phyloP scores from a whole-genome alignment of 73 alveolate genomes.

The Paramecium pentaurelia region DNA sequence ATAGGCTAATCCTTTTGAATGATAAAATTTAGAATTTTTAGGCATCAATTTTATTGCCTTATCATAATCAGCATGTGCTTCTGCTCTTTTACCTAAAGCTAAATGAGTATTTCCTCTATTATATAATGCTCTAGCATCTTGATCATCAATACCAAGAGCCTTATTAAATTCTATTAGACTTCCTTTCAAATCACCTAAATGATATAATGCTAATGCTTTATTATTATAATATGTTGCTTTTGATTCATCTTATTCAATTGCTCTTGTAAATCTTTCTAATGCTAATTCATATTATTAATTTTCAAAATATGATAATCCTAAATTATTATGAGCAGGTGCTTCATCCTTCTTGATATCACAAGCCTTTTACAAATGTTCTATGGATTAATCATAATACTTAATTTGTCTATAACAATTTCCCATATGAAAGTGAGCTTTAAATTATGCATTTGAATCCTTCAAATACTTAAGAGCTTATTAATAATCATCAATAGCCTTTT shows the following conservation, averaged over 20 bases:
- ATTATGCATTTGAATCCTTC: conserved; percentile 61
- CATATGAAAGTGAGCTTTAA: conserved; percentile 73
- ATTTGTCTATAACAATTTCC: conserved; percentile 80
- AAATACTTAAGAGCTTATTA: conserved; percentile 63
- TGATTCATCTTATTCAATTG: conserved; percentile 73
- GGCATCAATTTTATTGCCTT: conserved; percentile 77
- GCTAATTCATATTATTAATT: conserved; percentile 80
- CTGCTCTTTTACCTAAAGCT: conserved; percentile 62
- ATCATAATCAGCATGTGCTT: conserved; percentile 84
- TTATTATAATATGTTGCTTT: conserved; percentile 74
- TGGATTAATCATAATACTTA: conserved; percentile 72
- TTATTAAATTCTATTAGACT: conserved; percentile 77
- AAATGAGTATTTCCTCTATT: conserved; percentile 85
- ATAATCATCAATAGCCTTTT: conserved; percentile 83
- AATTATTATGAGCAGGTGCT: conserved; percentile 83
- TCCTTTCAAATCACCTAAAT: conserved; percentile 67
- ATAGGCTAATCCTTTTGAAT: conserved; percentile 87
- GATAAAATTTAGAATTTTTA: conserved; percentile 78
- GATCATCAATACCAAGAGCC: conserved; percentile 74
- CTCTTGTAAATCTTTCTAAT: conserved; percentile 70
- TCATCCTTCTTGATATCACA: conserved; percentile 76
- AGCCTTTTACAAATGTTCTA: conserved; percentile 80
- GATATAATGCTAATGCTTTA: conserved; percentile 79
- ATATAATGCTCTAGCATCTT: conserved; percentile 79
- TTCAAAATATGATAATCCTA: conserved; percentile 83